phyloP scores from a whole-genome alignment of 2,329 filamentous ascomycete species.

The Fusarium veterinarium region DNA sequence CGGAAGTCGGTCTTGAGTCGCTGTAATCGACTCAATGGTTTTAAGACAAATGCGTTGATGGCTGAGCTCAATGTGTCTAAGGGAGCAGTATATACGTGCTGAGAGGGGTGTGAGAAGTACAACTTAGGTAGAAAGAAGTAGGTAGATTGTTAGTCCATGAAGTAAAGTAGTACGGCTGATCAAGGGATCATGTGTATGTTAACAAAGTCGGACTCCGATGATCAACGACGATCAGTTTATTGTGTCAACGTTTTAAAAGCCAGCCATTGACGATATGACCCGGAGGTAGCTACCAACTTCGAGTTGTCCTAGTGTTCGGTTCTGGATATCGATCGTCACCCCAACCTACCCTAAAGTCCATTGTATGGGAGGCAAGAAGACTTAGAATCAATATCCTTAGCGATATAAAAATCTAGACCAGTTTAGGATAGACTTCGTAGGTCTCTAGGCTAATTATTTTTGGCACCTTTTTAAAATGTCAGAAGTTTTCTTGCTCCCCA shows the following conservation, averaged over 20 bases:
- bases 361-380: not conserved
- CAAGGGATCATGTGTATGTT: not conserved
- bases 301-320: conserved; percentile 17
- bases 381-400: not conserved
- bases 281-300: not conserved
- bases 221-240: conserved; percentile 9
- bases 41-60: conserved; percentile 24
- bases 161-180: not conserved
- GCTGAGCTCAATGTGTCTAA: conserved; percentile 6
- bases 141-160: not conserved
- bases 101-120: conserved; percentile 6
- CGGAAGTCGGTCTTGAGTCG: conserved; percentile 12
- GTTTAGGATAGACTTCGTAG: not conserved
- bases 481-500: not conserved
- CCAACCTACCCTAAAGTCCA: not conserved
- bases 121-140: not conserved
- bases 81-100: conserved; percentile 3
- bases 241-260: not conserved
- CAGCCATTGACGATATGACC: not conserved
- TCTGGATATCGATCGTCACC: not conserved
- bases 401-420: not conserved
- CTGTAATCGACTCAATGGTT: conserved; percentile 3
- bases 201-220: not conserved
- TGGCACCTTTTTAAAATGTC: not conserved
- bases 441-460: not conserved